Evolutionary conservation across 371 early-diverging fungal species (phyloP), one percentile per base, ranked within the genome.

Genomic region (Mortierella sp.): DNA sequence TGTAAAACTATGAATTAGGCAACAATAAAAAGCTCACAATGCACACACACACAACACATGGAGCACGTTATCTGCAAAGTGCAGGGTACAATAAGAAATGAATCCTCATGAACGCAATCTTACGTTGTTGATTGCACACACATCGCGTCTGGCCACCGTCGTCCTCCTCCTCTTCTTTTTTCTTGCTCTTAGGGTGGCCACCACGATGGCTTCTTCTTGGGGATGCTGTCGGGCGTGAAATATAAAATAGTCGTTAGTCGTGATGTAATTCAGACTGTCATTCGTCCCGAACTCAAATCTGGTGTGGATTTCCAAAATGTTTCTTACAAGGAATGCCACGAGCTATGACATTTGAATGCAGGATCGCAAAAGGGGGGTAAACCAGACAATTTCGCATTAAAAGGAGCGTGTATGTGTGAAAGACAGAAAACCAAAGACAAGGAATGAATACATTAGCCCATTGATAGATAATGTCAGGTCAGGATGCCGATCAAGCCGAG

Each of bases 61-160:
- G 16, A 62, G 62, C 47, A 20, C 40, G 49, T 28, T 8, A 64
- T 49, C 3, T 49, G 49, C n/a, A 49, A 20, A 43, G 16, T 14
- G 43, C 16, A 10, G 43, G 43, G 43, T 16, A 28, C 6, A 54
- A 54, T 54, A n/a, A 5, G 28, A 58, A 58, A 10, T 58, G 59
- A 12, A 35, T 58, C 59, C 11, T 28, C 28, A 49, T 40, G n/a
- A 58, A 28, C 8, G 18, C 2, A 51, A 61, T 39, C 88, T 84
- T 88, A 93, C 93, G 93, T 73, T 87, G 86, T 70, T 91, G 88
- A 51, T 90, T 91, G 84, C 96, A 95, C 37, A 95, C 90, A 85
- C 96, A 96, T 51, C 95, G 91, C 51, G 94, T 94, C 30, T 91
- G 89, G n/a, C 92, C 94, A 51, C 91, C 93, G 51, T 91, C 92